Evolutionary conservation across 2,329 filamentous ascomycete genomes (phyloP).

Genomic region (Emmonsia crescens): DNA sequence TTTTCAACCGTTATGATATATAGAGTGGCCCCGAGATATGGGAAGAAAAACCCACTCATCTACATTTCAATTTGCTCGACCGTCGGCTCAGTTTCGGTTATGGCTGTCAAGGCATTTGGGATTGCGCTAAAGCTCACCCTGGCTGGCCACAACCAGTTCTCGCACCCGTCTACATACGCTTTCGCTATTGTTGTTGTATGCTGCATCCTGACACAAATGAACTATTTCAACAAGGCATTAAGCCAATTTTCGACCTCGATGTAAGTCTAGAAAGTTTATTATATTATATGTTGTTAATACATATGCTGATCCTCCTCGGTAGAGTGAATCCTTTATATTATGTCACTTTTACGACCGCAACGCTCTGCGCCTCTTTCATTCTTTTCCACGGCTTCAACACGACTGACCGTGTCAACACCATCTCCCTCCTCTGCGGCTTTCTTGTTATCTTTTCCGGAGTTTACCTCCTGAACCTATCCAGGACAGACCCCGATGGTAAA

Average conservation of each 20-base stretch:
- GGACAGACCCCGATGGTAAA: constrained; percentile 74
- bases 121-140: constrained; percentile 95
- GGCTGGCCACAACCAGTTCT: constrained; percentile 87
- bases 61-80: constrained; percentile 97
- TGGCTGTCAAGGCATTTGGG: constrained; percentile 97
- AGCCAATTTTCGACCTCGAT: constrained; percentile 96
- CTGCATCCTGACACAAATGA: constrained; percentile 98
- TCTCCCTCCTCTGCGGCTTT: constrained; percentile 87
- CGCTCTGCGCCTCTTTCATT: constrained; percentile 88
- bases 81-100: constrained; percentile 93
- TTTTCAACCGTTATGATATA: constrained; percentile 97
- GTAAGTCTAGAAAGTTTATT: constrained; percentile 44
- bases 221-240: constrained; percentile 98
- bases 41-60: constrained; percentile 90
- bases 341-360: constrained; percentile 92
- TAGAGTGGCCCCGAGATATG: constrained; percentile 75
- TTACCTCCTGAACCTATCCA: constrained; percentile 91
- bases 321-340: constrained; percentile 96
- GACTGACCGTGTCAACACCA: constrained; percentile 77
- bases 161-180: constrained; percentile 89
- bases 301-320: constrained; percentile 19
- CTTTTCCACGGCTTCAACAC: constrained; percentile 96
- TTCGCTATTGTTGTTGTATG: constrained; percentile 88
- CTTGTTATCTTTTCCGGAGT: constrained; percentile 91
- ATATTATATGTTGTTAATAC: neutral